A percentile compares a stretch with the other conserved stretches of the same genome.
Evolutionary conservation across 139 green algal species (phyloP).

Genomic region (Chloropicon primus): DNA sequence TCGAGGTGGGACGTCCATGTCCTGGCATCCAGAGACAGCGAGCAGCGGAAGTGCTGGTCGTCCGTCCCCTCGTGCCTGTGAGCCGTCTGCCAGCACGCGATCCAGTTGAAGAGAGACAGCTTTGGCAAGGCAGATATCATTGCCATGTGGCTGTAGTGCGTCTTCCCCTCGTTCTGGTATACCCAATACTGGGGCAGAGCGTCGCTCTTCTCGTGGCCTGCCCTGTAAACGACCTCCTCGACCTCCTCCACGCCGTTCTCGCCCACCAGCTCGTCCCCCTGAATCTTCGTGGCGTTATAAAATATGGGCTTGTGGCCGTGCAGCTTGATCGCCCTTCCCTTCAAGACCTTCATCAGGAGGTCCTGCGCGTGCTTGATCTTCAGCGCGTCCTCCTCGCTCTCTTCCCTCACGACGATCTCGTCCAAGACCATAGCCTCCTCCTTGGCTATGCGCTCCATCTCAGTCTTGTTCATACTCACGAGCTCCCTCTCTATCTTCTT

Average conservation of each 20-base stretch:
- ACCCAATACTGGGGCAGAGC: neutral
- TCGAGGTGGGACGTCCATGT: neutral
- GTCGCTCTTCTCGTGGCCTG: neutral
- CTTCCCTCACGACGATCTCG: neutral
- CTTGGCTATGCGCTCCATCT: neutral
- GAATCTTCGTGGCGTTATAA: neutral
- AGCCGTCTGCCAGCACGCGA: constrained; percentile 1
- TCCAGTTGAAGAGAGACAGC: constrained; percentile 1
- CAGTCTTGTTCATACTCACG: neutral
- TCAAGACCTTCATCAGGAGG: neutral
- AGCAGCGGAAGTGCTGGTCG: constrained; percentile 3
- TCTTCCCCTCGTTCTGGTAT: neutral
- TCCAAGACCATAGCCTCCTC: neutral
- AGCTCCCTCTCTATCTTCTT: neutral
- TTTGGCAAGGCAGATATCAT: neutral
- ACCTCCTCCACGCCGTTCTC: neutral
- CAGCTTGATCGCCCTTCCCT: neutral
- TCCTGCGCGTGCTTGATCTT: neutral
- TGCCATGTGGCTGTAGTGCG: neutral
- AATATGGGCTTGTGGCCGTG: neutral
- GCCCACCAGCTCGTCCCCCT: neutral
- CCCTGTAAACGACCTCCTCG: neutral
- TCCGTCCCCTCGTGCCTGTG: neutral
- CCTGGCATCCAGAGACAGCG: neutral
- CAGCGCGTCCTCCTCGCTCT: neutral